Evolutionary conservation across 805 yeast species (phyloP), one percentile per base, ranked within the genome.

Genomic region (Candida mattraensis): DNA sequence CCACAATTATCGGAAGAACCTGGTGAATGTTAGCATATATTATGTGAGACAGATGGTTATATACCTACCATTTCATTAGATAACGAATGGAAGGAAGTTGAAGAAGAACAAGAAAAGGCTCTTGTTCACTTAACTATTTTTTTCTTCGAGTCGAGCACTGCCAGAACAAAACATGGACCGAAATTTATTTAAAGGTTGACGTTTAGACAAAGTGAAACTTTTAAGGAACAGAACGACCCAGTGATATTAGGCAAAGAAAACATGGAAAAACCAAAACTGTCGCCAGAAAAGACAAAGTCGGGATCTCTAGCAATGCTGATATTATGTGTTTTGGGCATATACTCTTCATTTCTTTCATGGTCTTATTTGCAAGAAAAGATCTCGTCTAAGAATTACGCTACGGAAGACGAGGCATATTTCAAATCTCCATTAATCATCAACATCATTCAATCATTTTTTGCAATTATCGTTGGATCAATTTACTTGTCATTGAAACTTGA

Each of bases 321-420:
- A 4, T 26, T 64, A 4, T 70, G 73, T 38, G 63, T 69, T 1
- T 29, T 49, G 7, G 97, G 97, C 0, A 85, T 93, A 23, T 93
- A 93, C 54, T 78, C 76, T 2, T 83, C 96, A 31, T 93, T 93
- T 51, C 64, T 93, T 18, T 72, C 91, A 2, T 93, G 99, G 99
- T 88, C 95, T 0, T 73, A 87, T 23, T 74, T 93, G 9, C 98
- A 93, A 55, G 99, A 93, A 59, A 79, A 91, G 30, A 77, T 93
- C 45, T 74, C 88, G 10, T 78, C 88, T 2, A 80, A 80, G 29
- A 75, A 84, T 9, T 87, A 88, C 61, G 87, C 85, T 2, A 50
- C 64, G 7, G 33, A 31, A 16, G 28, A 30, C 9, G 28, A 51
- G 14, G 42, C 45, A 2, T 48, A 33, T 34, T 89, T 87, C 64